phyloP scores from a whole-genome alignment of 106 monocot species.

The Amphibolis antarctica region DNA sequence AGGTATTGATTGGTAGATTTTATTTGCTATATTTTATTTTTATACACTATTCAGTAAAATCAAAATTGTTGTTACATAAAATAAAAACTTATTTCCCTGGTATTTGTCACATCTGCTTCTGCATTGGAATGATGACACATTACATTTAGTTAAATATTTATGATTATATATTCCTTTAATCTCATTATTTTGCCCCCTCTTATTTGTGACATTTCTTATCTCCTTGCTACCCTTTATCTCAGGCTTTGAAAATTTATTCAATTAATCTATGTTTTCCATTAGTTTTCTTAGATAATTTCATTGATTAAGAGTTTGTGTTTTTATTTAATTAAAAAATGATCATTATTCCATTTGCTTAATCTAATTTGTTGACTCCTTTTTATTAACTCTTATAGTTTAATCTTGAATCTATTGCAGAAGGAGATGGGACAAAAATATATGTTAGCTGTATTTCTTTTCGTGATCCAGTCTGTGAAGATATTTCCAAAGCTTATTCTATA shows the following conservation, averaged over 20 bases:
- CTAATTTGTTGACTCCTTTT: not conserved
- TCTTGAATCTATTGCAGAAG: conserved; percentile 51
- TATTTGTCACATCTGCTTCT: too few relatives aligned
- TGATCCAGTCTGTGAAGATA: conserved; percentile 91
- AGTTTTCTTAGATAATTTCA: not conserved
- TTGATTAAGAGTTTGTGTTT: not conserved
- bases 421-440: conserved; percentile 97
- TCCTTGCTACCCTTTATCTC: too few relatives aligned
- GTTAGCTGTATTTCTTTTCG: conserved; percentile 97
- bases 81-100: too few relatives aligned
- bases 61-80: too few relatives aligned
- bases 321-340: not conserved
- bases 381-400: not conserved
- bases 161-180: too few relatives aligned
- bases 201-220: too few relatives aligned
- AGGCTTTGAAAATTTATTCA: not conserved
- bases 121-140: too few relatives aligned
- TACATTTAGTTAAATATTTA: too few relatives aligned
- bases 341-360: not conserved
- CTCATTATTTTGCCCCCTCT: too few relatives aligned
- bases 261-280: not conserved
- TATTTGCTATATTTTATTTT: too few relatives aligned
- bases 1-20: too few relatives aligned
- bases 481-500: conserved; percentile 64
- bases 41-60: too few relatives aligned